These are phyloP conservation scores for Aspergillus nomiae DNA, from an alignment of 2,329 filamentous ascomycete genomes.

Conservation along the genomic window DNA sequence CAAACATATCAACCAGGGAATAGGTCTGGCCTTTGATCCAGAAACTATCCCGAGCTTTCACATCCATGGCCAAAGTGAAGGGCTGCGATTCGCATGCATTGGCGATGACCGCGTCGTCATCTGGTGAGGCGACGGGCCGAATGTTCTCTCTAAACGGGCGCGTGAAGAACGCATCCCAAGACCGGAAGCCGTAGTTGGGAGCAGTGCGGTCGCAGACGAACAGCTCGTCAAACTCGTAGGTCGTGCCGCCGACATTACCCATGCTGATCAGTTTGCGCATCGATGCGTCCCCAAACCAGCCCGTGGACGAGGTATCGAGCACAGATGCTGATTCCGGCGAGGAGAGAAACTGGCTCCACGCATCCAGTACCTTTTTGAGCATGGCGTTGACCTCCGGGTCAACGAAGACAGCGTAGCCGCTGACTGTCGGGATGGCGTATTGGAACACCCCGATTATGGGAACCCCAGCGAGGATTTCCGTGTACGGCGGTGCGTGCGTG, in stretches of 20 bases:
- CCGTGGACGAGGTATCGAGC: background rate
- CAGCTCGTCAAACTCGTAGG: background rate
- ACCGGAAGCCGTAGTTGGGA: background rate
- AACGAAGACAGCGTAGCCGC: background rate
- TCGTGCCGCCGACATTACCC: background rate
- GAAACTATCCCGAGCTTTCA: constrained; percentile 59
- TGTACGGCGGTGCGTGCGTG: background rate
- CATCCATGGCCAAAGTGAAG: constrained; percentile 51
- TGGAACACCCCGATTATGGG: background rate
- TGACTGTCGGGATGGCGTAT: background rate
- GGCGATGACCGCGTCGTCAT: constrained; percentile 51
- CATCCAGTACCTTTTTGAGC: background rate
- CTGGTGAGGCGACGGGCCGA: constrained; percentile 61
- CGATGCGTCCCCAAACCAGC: constrained; percentile 1
- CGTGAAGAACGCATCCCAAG: constrained; percentile 71
- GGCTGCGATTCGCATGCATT: constrained; percentile 67
- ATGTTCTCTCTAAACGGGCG: constrained; percentile 55
- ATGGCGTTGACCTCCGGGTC: background rate
- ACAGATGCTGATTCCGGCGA: background rate
- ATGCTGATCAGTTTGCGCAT: background rate
- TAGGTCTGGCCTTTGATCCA: constrained; percentile 71
- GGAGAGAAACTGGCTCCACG: background rate
- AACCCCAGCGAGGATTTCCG: background rate
- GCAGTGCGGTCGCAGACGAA: background rate
- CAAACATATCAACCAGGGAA: constrained; percentile 63